Conservation (phyloP, 106 monocot species). For the Agapanthus africanus region DNA sequence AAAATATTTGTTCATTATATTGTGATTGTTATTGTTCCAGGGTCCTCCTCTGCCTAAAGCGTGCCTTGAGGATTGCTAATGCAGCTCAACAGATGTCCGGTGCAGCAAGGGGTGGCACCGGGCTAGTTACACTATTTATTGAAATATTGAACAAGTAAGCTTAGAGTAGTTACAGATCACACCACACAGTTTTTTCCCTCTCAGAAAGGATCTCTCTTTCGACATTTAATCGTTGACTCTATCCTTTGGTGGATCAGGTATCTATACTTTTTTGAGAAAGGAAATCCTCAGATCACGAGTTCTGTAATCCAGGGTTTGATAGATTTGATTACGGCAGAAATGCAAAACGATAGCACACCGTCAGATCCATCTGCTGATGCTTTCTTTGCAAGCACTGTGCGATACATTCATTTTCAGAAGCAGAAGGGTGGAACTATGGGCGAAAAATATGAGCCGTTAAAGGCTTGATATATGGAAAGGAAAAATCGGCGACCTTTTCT, state of each 20-base stretch:
- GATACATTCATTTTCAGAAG: conserved; percentile 92
- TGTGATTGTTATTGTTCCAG: conserved; percentile 24
- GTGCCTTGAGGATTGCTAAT: conserved; percentile 90
- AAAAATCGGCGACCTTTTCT: too few species aligned
- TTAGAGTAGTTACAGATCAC: too few species aligned
- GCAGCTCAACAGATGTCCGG: conserved; percentile 95
- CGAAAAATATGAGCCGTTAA: conserved; percentile 84
- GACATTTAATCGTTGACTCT: too few species aligned
- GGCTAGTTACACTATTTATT: conserved; percentile 62
- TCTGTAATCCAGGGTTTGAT: conserved; percentile 71
- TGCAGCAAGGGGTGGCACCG: conserved; percentile 61
- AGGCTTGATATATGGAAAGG: conserved; percentile 25
- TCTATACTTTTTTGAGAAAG: conserved; percentile 95
- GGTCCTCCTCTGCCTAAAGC: conserved; percentile 95
- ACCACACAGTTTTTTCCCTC: not conserved
- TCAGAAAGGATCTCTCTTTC: too few species aligned
- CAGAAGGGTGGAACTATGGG: conserved; percentile 87
- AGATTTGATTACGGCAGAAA: conserved; percentile 78
- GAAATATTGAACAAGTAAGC: conserved; percentile 97
- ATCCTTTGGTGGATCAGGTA: conserved; percentile 48
- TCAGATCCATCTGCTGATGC: conserved; percentile 55
- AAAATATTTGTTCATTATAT: not conserved
- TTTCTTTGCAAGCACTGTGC: conserved; percentile 79
- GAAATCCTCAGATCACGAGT: conserved; percentile 79
- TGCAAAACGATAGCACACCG: conserved; percentile 61